phyloP scores from a whole-genome alignment of 352 stramenopile genomes.

The Elongisporangium prolatum region DNA sequence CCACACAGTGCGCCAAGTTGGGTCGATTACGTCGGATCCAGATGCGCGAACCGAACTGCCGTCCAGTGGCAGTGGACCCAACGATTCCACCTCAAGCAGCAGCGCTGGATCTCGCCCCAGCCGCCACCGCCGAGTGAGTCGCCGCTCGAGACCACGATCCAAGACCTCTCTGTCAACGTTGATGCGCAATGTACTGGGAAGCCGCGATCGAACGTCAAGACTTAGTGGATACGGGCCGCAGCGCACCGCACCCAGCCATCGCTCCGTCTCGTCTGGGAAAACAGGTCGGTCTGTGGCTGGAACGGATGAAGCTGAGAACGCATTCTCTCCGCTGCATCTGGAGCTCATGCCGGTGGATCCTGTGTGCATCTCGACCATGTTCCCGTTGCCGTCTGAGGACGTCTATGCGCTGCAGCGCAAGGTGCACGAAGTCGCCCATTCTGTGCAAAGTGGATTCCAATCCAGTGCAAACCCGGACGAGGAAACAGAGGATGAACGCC shows the following conservation, averaged over 20 bases:
- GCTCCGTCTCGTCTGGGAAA: conserved; percentile 19
- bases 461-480: conserved; percentile 51
- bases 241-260: conserved; percentile 14
- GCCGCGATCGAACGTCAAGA: conserved; percentile 13
- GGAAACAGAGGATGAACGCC: conserved; percentile 47
- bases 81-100: conserved; percentile 28
- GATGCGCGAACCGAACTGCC: not conserved
- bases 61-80: conserved; percentile 23
- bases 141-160: not conserved
- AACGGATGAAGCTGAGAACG: conserved; percentile 21
- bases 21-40: conserved; percentile 18
- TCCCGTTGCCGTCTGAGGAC: conserved; percentile 70
- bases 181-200: conserved; percentile 27
- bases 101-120: conserved; percentile 27
- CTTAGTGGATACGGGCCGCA: not conserved
- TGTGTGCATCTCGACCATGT: conserved; percentile 65
- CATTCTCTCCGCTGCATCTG: conserved; percentile 23
- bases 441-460: conserved; percentile 67
- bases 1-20: conserved; percentile 11
- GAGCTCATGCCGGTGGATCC: conserved; percentile 57
- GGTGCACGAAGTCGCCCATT: conserved; percentile 67
- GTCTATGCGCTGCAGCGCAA: conserved; percentile 70
- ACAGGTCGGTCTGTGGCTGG: not conserved
- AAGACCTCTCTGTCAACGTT: conserved; percentile 23
- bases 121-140: conserved; percentile 11